Evolutionary conservation across 73 alveolate genomes (phyloP).

Genomic region (Symbiodinium natans): DNA sequence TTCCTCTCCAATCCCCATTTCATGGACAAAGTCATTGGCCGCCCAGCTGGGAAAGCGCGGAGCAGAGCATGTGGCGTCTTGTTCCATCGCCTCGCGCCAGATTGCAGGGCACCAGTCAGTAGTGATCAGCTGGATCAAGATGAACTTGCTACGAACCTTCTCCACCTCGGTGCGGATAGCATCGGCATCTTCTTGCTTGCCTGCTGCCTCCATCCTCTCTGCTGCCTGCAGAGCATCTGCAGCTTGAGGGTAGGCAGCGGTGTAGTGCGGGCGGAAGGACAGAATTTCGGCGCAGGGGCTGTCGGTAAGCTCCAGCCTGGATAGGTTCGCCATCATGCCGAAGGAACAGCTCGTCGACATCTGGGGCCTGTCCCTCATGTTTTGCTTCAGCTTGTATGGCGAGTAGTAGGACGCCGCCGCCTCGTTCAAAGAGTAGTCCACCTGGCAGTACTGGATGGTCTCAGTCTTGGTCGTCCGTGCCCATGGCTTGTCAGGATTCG

Average conservation of each 20-base stretch:
- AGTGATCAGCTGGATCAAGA: slow-evolving; percentile 28
- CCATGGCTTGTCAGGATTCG: background rate
- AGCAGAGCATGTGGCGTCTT: slow-evolving; percentile 16
- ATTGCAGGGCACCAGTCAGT: slow-evolving; percentile 49
- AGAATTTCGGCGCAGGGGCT: slow-evolving; percentile 37
- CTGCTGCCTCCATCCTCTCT: background rate
- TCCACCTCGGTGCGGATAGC: background rate
- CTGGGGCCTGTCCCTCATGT: slow-evolving; percentile 2
- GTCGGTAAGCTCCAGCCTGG: slow-evolving; percentile 8
- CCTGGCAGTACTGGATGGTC: background rate
- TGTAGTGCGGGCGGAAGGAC: background rate
- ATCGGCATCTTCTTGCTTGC: background rate
- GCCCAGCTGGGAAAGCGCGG: background rate
- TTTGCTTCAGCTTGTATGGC: slow-evolving; percentile 42
- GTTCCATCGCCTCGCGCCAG: slow-evolving; percentile 12
- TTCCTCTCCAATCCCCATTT: background rate
- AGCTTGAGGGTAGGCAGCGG: background rate
- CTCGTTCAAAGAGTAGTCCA: slow-evolving; percentile 7
- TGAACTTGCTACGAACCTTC: background rate
- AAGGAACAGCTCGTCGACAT: slow-evolving; percentile 47
- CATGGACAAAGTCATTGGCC: background rate
- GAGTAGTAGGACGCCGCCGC: slow-evolving; percentile 57
- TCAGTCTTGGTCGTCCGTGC: background rate
- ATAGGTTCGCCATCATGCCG: slow-evolving; percentile 36
- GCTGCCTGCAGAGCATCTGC: background rate